Percentiles rank a stretch among this genome's conserved stretches.
phyloP scores from a whole-genome alignment of 352 stramenopile species.

The Pythium aquatile region DNA sequence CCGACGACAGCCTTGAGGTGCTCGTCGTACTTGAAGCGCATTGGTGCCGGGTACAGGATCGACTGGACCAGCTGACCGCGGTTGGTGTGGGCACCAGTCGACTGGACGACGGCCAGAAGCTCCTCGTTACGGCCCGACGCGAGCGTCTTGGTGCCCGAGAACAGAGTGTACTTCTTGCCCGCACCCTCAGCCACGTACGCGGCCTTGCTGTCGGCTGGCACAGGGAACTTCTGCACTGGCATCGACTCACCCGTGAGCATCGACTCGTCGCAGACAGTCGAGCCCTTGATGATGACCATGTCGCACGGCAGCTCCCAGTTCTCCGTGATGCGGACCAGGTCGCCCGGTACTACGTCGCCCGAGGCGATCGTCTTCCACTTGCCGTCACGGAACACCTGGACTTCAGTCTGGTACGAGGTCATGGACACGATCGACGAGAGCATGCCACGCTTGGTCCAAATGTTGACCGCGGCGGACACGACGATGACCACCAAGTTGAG shows the following conservation, averaged over 20 bases:
- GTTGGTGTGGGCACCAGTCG: constrained; percentile 55
- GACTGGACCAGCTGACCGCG: constrained; percentile 56
- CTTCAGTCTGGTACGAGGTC: constrained; percentile 37
- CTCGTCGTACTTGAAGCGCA: constrained; percentile 73
- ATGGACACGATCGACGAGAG: constrained; percentile 30
- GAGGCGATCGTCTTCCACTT: constrained; percentile 30
- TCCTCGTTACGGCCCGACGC: constrained; percentile 34
- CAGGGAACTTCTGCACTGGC: constrained; percentile 49
- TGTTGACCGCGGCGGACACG: constrained; percentile 27
- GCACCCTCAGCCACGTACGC: constrained; percentile 30
- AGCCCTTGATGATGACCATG: constrained; percentile 35
- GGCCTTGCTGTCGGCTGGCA: constrained; percentile 20
- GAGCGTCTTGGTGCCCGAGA: constrained; percentile 59
- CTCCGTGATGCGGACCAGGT: constrained; percentile 29
- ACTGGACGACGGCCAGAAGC: constrained; percentile 45
- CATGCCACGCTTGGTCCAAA: constrained; percentile 34
- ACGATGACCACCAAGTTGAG: constrained; percentile 34
- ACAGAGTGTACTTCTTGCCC: constrained; percentile 59
- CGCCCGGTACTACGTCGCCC: constrained; percentile 29
- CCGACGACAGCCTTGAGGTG: constrained; percentile 53
- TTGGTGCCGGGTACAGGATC: constrained; percentile 55
- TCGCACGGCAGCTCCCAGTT: constrained; percentile 35
- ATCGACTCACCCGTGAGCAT: constrained; percentile 48
- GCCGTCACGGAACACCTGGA: constrained; percentile 32
- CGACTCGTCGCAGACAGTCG: constrained; percentile 32